Evolutionary conservation across 371 early-diverging fungal species (phyloP).

Genomic region (Chytridium lagenaria): DNA sequence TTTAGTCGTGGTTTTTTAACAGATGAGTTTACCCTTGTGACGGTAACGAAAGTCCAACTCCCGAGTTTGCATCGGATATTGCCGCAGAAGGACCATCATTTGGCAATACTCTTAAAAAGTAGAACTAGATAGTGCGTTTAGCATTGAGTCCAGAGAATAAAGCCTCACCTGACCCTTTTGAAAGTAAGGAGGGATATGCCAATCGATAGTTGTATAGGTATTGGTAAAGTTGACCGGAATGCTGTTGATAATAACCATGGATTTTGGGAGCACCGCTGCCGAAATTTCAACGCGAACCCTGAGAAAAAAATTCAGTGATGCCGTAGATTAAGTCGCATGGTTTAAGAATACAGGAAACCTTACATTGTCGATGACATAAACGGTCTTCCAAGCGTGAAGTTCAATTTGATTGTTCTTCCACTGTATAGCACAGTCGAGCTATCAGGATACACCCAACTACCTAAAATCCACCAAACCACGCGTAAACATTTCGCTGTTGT

Average conservation of each 20-base stretch:
- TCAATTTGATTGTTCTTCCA: conserved; percentile 19
- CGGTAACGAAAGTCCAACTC: conserved; percentile 5
- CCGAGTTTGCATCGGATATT: not conserved
- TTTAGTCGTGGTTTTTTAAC: not conserved
- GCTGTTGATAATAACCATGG: conserved; percentile 16
- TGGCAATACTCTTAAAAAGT: conserved; percentile 20
- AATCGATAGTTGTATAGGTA: not conserved
- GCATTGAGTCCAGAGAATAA: not conserved
- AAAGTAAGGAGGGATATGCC: conserved; percentile 11
- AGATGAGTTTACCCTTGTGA: conserved; percentile 4
- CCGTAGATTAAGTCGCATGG: not conserved
- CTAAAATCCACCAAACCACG: no score
- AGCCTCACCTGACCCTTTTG: not conserved
- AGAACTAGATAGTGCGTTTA: conserved; percentile 5
- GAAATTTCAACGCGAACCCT: conserved; percentile 3
- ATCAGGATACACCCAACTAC: conserved; percentile 24
- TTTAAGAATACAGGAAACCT: not conserved
- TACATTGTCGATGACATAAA: conserved; percentile 13
- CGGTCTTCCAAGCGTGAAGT: conserved; percentile 21
- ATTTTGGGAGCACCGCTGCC: not conserved
- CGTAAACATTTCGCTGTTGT: no score
- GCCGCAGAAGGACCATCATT: conserved; percentile 20
- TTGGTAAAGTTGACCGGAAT: not conserved
- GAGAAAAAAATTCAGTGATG: no score
- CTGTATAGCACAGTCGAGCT: conserved; percentile 13